These are phyloP conservation scores for Pelargonium nanum DNA, from an alignment of 345 rosid genomes.

Conservation along the genomic window DNA sequence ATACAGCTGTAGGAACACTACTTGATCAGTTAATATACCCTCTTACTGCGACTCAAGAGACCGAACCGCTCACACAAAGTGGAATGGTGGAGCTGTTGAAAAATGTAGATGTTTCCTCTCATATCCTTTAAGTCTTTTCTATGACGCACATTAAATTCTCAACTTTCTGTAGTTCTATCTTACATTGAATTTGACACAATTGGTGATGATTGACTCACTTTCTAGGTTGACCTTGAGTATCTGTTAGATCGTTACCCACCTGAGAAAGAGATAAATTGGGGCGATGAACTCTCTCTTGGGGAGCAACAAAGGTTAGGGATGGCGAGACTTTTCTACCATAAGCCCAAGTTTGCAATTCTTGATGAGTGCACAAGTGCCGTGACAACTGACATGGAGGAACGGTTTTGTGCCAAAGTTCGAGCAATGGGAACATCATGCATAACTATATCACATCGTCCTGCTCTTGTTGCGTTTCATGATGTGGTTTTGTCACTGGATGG, in stretches of 20 bases:
- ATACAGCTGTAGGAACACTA: constrained; percentile 96
- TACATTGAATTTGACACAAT: constrained; percentile 9
- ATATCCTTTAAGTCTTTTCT: neutral
- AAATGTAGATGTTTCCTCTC: constrained; percentile 48
- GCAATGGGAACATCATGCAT: constrained; percentile 99
- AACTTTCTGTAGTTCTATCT: neutral
- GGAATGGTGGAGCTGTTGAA: constrained; percentile 85
- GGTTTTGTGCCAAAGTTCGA: constrained; percentile 89
- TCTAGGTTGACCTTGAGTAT: constrained; percentile 90
- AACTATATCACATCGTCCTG: constrained; percentile 98
- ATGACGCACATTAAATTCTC: neutral
- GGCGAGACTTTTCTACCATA: constrained; percentile 97
- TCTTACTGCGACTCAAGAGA: constrained; percentile 66
- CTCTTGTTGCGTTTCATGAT: constrained; percentile 94
- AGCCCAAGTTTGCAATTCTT: constrained; percentile 98
- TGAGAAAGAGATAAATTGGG: constrained; percentile 90
- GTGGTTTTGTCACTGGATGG: constrained; percentile 92
- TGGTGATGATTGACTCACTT: constrained; percentile 7
- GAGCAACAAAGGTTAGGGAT: constrained; percentile 98
- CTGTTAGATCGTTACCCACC: constrained; percentile 86
- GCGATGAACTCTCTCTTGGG: constrained; percentile 90
- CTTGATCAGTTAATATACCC: constrained; percentile 97
- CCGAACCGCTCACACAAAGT: constrained; percentile 49
- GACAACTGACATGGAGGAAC: constrained; percentile 98
- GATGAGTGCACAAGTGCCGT: constrained; percentile 99